Conservation (phyloP, 2,329 filamentous ascomycete species). For the Parasarocladium wereldwijsianum region DNA sequence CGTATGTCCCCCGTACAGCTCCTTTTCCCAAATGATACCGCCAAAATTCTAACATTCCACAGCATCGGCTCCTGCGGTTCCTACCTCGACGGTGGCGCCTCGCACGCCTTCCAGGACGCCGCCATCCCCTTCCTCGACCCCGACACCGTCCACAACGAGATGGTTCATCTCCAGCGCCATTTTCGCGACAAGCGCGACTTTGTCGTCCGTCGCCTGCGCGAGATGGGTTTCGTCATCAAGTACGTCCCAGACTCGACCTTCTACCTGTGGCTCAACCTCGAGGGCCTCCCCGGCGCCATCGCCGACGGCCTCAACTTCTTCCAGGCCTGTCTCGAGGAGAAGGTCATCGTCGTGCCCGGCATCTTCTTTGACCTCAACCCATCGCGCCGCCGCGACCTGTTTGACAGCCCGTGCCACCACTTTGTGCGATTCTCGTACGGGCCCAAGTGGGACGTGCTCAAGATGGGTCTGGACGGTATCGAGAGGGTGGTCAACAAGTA, state of each 20-base stretch:
- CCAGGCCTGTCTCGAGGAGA: conserved; percentile 81
- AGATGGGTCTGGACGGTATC: conserved; percentile 70
- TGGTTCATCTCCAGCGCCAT: conserved; percentile 77
- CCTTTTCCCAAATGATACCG: not conserved
- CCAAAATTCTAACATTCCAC: conserved; percentile 8
- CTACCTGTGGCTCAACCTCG: conserved; percentile 61
- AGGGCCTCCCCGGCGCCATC: conserved; percentile 61
- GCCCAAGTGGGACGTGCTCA: conserved; percentile 63
- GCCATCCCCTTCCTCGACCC: conserved; percentile 90
- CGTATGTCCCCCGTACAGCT: conserved; percentile 27
- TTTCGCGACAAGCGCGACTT: conserved; percentile 90
- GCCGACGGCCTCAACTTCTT: conserved; percentile 95
- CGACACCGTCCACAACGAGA: conserved; percentile 62
- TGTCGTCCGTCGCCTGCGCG: conserved; percentile 61
- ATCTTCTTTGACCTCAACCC: conserved; percentile 98
- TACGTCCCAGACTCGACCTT: conserved; percentile 85
- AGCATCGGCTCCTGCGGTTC: conserved; percentile 79
- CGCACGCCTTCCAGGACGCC: conserved; percentile 90
- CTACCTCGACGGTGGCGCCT: conserved; percentile 88
- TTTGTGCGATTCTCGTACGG: conserved; percentile 79
- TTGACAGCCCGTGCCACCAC: conserved; percentile 88
- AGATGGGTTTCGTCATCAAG: conserved; percentile 78
- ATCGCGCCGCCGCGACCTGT: conserved; percentile 73
- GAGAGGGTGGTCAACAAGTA: conserved; percentile 67
- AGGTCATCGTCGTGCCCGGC: conserved; percentile 90